These are phyloP conservation scores for Polychaeton citri DNA, from an alignment of 2,329 filamentous ascomycete genomes.

Conservation along the genomic window DNA sequence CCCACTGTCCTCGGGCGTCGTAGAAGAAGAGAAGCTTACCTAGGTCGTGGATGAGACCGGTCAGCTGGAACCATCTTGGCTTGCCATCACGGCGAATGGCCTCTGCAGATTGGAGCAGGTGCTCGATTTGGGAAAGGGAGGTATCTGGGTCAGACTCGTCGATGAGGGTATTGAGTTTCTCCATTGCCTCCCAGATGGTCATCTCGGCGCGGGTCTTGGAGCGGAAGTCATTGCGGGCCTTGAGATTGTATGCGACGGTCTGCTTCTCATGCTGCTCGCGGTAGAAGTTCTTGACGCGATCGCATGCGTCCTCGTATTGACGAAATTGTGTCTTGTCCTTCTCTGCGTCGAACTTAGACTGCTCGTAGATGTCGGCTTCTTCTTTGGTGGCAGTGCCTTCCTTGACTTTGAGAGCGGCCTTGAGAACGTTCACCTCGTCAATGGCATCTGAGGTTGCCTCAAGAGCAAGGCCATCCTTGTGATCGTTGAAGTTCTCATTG, in stretches of 20 bases:
- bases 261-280: constrained; percentile 57
- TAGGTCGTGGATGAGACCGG: constrained; percentile 64
- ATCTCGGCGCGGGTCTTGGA: constrained; percentile 57
- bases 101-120: constrained; percentile 77
- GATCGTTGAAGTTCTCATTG: constrained; percentile 31
- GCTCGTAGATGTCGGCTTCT: constrained; percentile 38
- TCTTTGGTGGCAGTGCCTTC: constrained; percentile 30
- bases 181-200: constrained; percentile 83
- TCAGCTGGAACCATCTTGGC: constrained; percentile 70
- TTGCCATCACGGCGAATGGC: constrained; percentile 77
- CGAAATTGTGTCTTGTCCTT: constrained; percentile 74
- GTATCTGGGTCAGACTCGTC: constrained; percentile 90
- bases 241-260: constrained; percentile 72
- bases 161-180: constrained; percentile 81
- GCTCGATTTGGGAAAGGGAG: constrained; percentile 74
- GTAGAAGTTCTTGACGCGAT: constrained; percentile 81
- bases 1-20: constrained; percentile 80
- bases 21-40: constrained; percentile 73
- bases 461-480: constrained; percentile 43
- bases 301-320: constrained; percentile 71
- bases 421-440: constrained; percentile 47
- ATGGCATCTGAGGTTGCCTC: constrained; percentile 47
- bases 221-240: constrained; percentile 59
- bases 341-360: constrained; percentile 54
- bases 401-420: constrained; percentile 39